phyloP scores from a whole-genome alignment of 2,329 filamentous ascomycete species.

The Emericellopsis atlantica region DNA sequence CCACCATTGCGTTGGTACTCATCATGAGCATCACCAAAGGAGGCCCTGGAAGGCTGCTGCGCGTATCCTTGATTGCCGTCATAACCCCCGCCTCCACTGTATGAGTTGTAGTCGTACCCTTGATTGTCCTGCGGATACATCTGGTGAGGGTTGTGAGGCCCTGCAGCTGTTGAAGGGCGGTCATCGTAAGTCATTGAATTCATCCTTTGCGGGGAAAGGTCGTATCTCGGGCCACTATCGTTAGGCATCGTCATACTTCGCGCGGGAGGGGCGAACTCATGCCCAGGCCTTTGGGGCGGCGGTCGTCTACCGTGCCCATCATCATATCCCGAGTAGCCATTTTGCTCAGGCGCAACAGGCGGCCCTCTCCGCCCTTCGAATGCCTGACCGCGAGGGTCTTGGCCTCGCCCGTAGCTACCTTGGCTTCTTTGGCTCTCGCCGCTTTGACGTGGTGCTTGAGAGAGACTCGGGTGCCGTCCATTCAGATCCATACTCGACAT shows the following conservation, averaged over 20 bases:
- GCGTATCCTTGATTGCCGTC: conserved; percentile 19
- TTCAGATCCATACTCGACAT: conserved; percentile 23
- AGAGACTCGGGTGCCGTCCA: conserved; percentile 8
- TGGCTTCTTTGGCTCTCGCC: conserved; percentile 12
- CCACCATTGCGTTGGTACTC: conserved; percentile 1
- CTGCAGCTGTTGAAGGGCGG: conserved; percentile 40
- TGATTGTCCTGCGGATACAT: neutral
- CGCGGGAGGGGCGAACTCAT: conserved; percentile 36
- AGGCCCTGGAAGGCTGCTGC: conserved; percentile 9
- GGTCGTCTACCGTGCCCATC: conserved; percentile 9
- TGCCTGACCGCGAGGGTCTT: conserved; percentile 17
- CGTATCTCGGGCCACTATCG: conserved; percentile 20
- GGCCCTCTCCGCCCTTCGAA: too few species aligned
- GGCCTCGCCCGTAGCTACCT: conserved; percentile 12
- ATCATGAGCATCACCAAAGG: conserved; percentile 1
- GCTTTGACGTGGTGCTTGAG: conserved; percentile 9
- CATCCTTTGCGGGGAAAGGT: conserved; percentile 20
- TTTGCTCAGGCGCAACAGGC: conserved; percentile 4
- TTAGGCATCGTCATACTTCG: conserved; percentile 51
- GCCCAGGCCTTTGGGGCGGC: conserved; percentile 16
- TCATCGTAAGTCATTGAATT: conserved; percentile 34
- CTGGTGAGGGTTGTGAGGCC: conserved; percentile 31
- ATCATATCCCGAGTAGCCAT: conserved; percentile 13
- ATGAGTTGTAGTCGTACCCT: conserved; percentile 8
- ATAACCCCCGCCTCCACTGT: conserved; percentile 13